Evolutionary conservation across 1,284 basidiomycete species (phyloP).

Genomic region (Fomitopsis schrenkii): DNA sequence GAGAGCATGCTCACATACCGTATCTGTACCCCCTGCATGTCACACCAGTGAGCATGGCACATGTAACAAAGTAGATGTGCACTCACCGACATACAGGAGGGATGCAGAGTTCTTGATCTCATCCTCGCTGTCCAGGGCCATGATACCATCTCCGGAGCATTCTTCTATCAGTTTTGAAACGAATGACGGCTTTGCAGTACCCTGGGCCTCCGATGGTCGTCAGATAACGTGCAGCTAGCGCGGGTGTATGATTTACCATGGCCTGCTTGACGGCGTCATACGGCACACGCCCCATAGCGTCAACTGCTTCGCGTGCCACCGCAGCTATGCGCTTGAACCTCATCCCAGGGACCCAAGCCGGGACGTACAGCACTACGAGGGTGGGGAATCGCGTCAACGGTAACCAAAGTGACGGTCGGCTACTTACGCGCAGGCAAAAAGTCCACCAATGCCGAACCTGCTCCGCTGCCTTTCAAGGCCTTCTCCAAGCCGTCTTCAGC

Average conservation of each 20-base stretch:
- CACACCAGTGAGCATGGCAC: background rate
- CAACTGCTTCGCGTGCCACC: constrained; percentile 9
- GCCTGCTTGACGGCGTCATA: background rate
- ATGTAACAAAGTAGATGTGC: background rate
- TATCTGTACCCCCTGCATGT: background rate
- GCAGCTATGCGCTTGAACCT: constrained; percentile 22
- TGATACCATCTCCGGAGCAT: constrained; percentile 4
- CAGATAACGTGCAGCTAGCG: too few species aligned
- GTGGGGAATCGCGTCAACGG: background rate
- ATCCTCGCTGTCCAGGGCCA: constrained; percentile 17
- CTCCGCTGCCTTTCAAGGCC: constrained; percentile 27
- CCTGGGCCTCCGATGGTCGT: constrained; percentile 11
- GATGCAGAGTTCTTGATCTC: constrained; percentile 22
- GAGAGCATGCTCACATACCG: background rate
- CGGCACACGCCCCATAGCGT: background rate
- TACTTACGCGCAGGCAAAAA: constrained; percentile 45
- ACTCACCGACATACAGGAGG: constrained; percentile 21
- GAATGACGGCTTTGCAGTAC: constrained; percentile 21
- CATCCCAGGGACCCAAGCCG: constrained; percentile 25
- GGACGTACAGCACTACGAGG: constrained; percentile 18
- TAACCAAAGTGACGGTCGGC: constrained; percentile 6
- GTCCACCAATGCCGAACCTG: constrained; percentile 51
- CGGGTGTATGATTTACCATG: background rate
- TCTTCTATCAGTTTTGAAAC: constrained; percentile 18
- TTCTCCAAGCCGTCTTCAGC: constrained; percentile 10